Evolutionary conservation across 1,139 yeast genomes (phyloP), one percentile per base, ranked within the genome.

Genomic region (Dujonia santamariae): DNA sequence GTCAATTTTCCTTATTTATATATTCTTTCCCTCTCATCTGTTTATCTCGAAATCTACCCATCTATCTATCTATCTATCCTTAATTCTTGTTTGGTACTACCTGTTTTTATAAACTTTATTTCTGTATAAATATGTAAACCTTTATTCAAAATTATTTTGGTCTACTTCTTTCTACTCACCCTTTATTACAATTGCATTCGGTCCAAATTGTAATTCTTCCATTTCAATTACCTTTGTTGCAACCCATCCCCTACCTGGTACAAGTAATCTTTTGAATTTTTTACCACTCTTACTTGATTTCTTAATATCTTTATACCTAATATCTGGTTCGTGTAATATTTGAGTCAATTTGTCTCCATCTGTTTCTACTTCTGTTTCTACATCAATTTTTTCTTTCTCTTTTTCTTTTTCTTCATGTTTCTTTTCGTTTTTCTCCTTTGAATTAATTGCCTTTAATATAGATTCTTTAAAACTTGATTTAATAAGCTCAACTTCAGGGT

Each of bases 181-280:
- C 6, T 26, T 18, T 4, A 26, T 5, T 16, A 26, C 17, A 13
- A 15, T 13, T 8, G 26, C 26, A 11, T 32, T 36, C 3, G 21
- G 22, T 5, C 59, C 59, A 28, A 36, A 43, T n/a, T 24, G 13
- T 7, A 15, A 12, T 28, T 45, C 50, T 37, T 65, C 75, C 31
- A 46, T 49, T 36, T 59, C 61, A 27, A 72, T 45, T 35, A 54
- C 50, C 32, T 44, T 53, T 6, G 45, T 39, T 5, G 56, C 39
- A 2, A 71, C 59, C 83, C 83, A 77, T 0, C 82, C 82, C 31
- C 75, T 51, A 3, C 69, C 69, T 1, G 78, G 80, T 17, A 76
- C 54, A 41, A 69, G 72, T 4, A 76, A 48, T 22, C 82, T 52
- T 28, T 74, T 62, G 39, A 65, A 68, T 3, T 50, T 58, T 27